Conservation (phyloP, 768 basidiomycete species). For the Tylopilus sp. region DNA sequence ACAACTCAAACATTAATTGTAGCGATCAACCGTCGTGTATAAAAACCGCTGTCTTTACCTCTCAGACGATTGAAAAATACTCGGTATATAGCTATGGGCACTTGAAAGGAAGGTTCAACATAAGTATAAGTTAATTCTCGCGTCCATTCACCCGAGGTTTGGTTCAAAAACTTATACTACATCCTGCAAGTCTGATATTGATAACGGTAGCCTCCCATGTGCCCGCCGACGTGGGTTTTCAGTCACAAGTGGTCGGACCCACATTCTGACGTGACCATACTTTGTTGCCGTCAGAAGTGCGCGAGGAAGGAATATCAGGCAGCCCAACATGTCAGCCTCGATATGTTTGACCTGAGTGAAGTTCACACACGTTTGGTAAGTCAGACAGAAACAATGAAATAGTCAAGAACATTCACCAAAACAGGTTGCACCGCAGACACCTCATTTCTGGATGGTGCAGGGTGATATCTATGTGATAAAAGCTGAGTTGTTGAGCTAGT, state of each 20-base stretch:
- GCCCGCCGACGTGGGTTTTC: conserved; percentile 24
- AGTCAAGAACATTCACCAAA: conserved; percentile 50
- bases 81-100: background rate
- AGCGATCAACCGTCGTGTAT: no score
- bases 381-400: background rate
- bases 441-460: conserved; percentile 87
- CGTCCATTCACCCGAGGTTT: background rate
- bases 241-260: conserved; percentile 70
- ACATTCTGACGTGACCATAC: conserved; percentile 74
- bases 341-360: conserved; percentile 67
- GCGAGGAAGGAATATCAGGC: conserved; percentile 73
- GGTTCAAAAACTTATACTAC: conserved; percentile 18
- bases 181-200: conserved; percentile 31
- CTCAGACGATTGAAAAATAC: no score
- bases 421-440: conserved; percentile 90
- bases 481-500: conserved; percentile 54
- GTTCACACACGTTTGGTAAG: background rate
- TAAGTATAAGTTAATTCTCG: conserved; percentile 14
- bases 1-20: no score
- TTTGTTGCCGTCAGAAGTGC: conserved; percentile 79
- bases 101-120: background rate
- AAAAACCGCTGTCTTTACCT: no score
- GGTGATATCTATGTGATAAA: conserved; percentile 63
- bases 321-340: conserved; percentile 75
- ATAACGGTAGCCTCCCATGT: conserved; percentile 29